Evolutionary conservation across 768 basidiomycete species (phyloP).

Genomic region (Lactarius quietus): DNA sequence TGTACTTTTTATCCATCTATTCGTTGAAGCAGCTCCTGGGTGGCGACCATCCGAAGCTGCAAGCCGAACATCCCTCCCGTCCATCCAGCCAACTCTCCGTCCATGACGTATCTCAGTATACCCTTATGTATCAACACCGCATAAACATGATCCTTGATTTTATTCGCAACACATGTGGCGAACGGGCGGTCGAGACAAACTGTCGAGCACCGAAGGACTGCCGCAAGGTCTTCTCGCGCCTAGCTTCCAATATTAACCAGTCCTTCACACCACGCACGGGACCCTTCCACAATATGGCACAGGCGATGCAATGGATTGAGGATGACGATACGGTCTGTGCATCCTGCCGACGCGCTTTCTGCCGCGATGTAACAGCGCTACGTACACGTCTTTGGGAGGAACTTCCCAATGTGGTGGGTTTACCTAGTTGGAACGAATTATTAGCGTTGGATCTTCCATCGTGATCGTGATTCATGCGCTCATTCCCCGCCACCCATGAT

Average conservation of each 20-base stretch:
- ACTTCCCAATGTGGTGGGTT: slow-evolving; percentile 43
- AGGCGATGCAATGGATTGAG: slow-evolving; percentile 39
- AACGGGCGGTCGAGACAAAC: slow-evolving; percentile 30
- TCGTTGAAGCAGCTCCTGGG: slow-evolving; percentile 46
- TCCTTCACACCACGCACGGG: slow-evolving; percentile 51
- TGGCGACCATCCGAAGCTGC: slow-evolving; percentile 52
- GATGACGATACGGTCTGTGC: slow-evolving; percentile 43
- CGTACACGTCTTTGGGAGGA: slow-evolving; percentile 46
- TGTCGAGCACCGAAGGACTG: slow-evolving; percentile 38
- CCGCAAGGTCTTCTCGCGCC: slow-evolving; percentile 40
- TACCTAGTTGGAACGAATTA: slow-evolving; percentile 48
- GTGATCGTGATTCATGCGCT: neutral
- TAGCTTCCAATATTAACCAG: slow-evolving; percentile 42
- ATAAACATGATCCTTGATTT: slow-evolving; percentile 47
- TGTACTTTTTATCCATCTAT: slow-evolving; percentile 60
- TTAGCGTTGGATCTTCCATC: slow-evolving; percentile 33
- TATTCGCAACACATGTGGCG: slow-evolving; percentile 41
- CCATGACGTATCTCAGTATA: slow-evolving; percentile 47
- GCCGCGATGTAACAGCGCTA: slow-evolving; percentile 37
- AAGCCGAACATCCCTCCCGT: slow-evolving; percentile 45
- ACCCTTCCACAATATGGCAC: slow-evolving; percentile 51
- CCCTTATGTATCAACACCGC: slow-evolving; percentile 56
- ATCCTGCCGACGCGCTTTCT: slow-evolving; percentile 43
- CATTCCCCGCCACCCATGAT: neutral
- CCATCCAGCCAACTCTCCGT: slow-evolving; percentile 44